Percentiles rank a stretch among this genome's conserved stretches.
phyloP scores from a whole-genome alignment of 2,329 filamentous ascomycete genomes.

The Sporothrix pallida region DNA sequence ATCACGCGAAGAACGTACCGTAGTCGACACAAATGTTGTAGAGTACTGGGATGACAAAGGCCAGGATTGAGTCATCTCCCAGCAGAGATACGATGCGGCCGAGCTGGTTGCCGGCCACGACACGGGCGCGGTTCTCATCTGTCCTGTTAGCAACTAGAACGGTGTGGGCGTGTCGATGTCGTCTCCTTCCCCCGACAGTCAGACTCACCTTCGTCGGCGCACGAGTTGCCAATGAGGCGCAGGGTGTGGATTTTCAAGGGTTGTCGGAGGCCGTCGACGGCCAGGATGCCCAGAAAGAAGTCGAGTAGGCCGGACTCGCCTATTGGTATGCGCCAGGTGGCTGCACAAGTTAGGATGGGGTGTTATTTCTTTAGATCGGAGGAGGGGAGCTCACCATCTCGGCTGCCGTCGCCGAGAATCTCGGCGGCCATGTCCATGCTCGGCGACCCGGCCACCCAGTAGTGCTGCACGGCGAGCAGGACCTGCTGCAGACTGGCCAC shows the following conservation, averaged over 20 bases:
- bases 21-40: slow-evolving; percentile 70
- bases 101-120: slow-evolving; percentile 58
- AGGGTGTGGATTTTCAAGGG: slow-evolving; percentile 60
- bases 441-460: slow-evolving; percentile 50
- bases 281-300: slow-evolving; percentile 59
- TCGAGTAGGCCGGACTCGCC: slow-evolving; percentile 64
- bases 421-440: slow-evolving; percentile 57
- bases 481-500: slow-evolving; percentile 46
- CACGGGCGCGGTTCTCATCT: slow-evolving; percentile 65
- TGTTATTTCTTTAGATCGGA: no score
- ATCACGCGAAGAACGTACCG: slow-evolving; percentile 49
- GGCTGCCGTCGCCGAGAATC: slow-evolving; percentile 60
- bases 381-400: slow-evolving; percentile 54
- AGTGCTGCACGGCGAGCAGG: slow-evolving; percentile 48
- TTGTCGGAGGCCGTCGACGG: slow-evolving; percentile 47
- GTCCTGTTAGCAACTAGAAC: slow-evolving; percentile 13
- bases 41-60: slow-evolving; percentile 63
- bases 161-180: no score
- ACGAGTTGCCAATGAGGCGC: slow-evolving; percentile 66
- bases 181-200: not conserved
- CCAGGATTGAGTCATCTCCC: slow-evolving; percentile 53
- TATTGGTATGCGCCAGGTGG: slow-evolving; percentile 61
- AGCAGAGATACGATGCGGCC: slow-evolving; percentile 56
- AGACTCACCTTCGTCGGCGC: slow-evolving; percentile 61
- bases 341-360: no score